Evolutionary conservation across 495 filamentous ascomycete genomes (phyloP).

Genomic region (Entonaema liquescens): DNA sequence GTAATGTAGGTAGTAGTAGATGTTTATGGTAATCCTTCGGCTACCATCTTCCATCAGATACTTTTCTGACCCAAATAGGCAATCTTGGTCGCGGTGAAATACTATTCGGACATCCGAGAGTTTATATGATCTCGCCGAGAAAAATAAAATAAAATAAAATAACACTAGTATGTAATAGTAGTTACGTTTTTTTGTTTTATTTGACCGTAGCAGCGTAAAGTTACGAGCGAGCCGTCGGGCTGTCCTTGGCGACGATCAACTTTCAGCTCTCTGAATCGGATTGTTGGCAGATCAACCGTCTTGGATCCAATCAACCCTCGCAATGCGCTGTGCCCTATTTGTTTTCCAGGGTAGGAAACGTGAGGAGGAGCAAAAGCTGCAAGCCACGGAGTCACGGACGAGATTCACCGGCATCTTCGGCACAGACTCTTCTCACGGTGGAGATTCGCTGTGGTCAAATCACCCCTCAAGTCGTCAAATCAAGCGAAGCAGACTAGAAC

Average conservation of each 20-base stretch:
- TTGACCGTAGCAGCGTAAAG: background rate
- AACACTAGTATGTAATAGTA: background rate
- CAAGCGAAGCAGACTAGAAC: constrained; percentile 16
- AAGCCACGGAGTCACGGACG: constrained; percentile 39
- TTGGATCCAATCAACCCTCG: constrained; percentile 32
- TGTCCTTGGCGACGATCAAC: constrained; percentile 12
- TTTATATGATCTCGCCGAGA: constrained; percentile 16
- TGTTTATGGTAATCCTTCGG: constrained; percentile 7
- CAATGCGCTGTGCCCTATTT: constrained; percentile 20
- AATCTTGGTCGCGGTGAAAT: constrained; percentile 23
- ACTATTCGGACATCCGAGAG: constrained; percentile 33
- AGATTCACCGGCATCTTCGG: constrained; percentile 43
- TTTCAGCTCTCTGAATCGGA: constrained; percentile 40
- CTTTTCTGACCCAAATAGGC: constrained; percentile 25
- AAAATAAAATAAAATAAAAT: background rate
- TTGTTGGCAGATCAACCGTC: constrained; percentile 15
- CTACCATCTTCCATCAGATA: constrained; percentile 16
- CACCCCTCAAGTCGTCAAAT: constrained; percentile 18
- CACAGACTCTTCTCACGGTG: constrained; percentile 34
- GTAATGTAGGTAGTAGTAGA: background rate
- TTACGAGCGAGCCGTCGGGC: constrained; percentile 8
- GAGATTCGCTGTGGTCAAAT: constrained; percentile 29
- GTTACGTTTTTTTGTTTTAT: background rate
- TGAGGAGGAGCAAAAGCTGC: constrained; percentile 24
- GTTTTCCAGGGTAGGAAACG: constrained; percentile 26